A percentile compares a stretch with the other conserved stretches of the same genome.
These are phyloP conservation scores for Lonicera japonica DNA, from an alignment of 129 eudicot species.

Conservation along the genomic window DNA sequence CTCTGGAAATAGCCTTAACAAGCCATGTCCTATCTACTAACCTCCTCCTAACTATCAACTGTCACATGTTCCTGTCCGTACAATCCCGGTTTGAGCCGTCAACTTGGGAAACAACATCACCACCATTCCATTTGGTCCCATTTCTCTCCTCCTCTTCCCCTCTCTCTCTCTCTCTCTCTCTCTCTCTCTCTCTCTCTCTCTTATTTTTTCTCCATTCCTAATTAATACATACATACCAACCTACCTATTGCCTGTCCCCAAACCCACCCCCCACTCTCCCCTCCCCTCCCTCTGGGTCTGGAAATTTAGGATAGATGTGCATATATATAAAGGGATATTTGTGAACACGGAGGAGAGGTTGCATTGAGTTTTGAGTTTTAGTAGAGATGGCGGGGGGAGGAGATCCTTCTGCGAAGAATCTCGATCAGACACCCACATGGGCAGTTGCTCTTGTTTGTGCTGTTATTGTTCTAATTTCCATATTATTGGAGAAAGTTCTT, in stretches of 20 bases:
- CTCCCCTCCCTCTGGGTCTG: too few species aligned
- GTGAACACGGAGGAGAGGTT: neutral
- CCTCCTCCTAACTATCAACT: constrained; percentile 1
- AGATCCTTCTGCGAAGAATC: constrained; percentile 29
- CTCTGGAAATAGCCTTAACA: neutral
- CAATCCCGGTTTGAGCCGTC: constrained; percentile 19
- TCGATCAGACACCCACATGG: constrained; percentile 83
- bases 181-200: neutral
- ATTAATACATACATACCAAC: too few species aligned
- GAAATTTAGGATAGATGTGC: neutral
- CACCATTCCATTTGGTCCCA: neutral
- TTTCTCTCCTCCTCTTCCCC: neutral
- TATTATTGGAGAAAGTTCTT: constrained; percentile 56
- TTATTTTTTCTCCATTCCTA: neutral
- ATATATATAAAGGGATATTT: neutral
- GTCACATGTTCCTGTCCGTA: constrained; percentile 10
- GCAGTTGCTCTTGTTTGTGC: constrained; percentile 67
- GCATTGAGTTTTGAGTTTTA: neutral
- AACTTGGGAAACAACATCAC: too few species aligned
- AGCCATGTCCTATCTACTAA: neutral
- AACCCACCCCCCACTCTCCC: too few species aligned
- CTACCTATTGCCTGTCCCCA: too few species aligned
- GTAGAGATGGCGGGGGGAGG: constrained; percentile 31
- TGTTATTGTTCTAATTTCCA: constrained; percentile 61
- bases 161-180: neutral